Evolutionary conservation across 768 basidiomycete species (phyloP).

Genomic region (Boletales sp.): DNA sequence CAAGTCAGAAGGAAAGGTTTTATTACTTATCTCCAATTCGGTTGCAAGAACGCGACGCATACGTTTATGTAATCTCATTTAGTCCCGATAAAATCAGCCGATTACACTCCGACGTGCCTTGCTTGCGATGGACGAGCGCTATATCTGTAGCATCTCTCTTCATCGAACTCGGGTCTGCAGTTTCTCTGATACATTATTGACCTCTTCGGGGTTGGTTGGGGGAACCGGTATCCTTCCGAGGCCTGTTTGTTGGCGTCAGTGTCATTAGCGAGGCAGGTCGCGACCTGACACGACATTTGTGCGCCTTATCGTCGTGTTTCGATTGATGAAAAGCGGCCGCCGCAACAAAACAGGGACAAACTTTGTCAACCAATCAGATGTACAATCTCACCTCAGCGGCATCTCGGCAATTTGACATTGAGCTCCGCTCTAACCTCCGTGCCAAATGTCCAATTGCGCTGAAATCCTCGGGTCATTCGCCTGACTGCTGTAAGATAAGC

Average conservation of each 20-base stretch:
- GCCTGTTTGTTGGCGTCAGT: neutral
- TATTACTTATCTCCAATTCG: conserved; percentile 7
- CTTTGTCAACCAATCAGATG: neutral
- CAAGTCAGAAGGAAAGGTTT: neutral
- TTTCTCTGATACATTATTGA: neutral
- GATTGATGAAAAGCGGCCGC: neutral
- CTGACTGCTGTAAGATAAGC: too few species aligned
- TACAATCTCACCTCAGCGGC: neutral
- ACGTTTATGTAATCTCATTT: conserved; percentile 16
- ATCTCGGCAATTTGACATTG: neutral
- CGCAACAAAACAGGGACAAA: conserved; percentile 3
- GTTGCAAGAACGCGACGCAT: too few species aligned
- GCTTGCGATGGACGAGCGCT: neutral
- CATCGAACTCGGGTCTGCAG: too few species aligned
- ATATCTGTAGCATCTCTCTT: neutral
- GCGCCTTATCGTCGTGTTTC: neutral
- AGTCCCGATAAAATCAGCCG: neutral
- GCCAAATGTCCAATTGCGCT: too few species aligned
- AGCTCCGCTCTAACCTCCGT: conserved; percentile 1
- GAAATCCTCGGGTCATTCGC: too few species aligned
- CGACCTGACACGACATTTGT: neutral
- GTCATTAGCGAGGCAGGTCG: neutral
- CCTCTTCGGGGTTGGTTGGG: neutral
- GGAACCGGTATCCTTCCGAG: too few species aligned
- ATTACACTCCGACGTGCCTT: neutral